A percentile compares a stretch with the other conserved stretches of the same genome.
Evolutionary conservation across 1,284 basidiomycete genomes (phyloP).

Genomic region (Rhodotorula sp.): DNA sequence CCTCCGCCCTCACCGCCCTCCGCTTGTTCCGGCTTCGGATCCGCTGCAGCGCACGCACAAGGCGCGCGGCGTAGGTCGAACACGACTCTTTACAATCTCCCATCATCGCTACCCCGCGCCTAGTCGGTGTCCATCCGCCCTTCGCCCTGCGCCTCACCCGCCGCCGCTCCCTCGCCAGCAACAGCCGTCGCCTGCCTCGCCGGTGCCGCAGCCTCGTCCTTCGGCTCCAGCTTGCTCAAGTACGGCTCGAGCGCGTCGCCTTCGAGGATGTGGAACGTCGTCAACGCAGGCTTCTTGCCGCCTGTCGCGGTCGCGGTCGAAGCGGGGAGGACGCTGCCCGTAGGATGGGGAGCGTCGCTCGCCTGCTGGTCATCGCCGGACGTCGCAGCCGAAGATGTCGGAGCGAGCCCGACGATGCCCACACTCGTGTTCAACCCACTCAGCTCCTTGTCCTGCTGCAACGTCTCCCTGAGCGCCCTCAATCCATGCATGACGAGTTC

Average conservation of each 20-base stretch:
- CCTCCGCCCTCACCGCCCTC: no score
- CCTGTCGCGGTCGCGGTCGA: constrained; percentile 55
- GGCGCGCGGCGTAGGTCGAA: no score
- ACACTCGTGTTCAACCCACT: constrained; percentile 88
- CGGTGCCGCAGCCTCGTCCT: constrained; percentile 14
- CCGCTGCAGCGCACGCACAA: no score
- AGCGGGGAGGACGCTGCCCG: neutral
- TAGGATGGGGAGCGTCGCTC: neutral
- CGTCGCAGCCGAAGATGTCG: constrained; percentile 1
- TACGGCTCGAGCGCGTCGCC: constrained; percentile 51
- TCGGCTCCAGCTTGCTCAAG: constrained; percentile 39
- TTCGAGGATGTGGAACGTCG: constrained; percentile 71
- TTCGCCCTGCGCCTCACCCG: neutral
- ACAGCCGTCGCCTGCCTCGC: constrained; percentile 2
- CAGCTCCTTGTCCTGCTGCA: constrained; percentile 95
- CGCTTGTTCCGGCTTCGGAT: no score
- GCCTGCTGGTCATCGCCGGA: neutral
- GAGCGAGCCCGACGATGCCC: constrained; percentile 62
- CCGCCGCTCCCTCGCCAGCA: constrained; percentile 4
- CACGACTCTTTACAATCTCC: no score
- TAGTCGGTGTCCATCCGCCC: no score
- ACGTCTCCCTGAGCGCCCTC: constrained; percentile 86
- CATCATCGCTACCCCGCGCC: no score
- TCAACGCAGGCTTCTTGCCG: constrained; percentile 39
- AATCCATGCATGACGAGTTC: constrained; percentile 81